These are phyloP conservation scores for Coemansia sp. DNA, from an alignment of 192 early-diverging fungal species.

Conservation along the genomic window DNA sequence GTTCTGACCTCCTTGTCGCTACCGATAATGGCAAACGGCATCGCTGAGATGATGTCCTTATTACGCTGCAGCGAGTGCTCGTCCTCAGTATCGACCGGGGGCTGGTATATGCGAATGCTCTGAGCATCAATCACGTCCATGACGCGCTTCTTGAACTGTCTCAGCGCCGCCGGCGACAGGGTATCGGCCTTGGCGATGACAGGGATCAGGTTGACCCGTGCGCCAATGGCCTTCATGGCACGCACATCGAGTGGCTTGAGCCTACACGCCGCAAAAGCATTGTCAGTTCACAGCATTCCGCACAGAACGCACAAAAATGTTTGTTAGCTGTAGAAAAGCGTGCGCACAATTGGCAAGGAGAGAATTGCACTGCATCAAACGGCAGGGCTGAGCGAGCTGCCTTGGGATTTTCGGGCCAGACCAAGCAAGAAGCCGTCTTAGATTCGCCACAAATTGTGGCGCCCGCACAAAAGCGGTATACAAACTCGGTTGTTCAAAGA, in stretches of 20 bases:
- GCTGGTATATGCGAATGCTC: constrained; percentile 88
- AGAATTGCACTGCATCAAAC: no score
- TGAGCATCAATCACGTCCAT: constrained; percentile 89
- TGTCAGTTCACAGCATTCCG: neutral
- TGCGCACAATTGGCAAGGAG: neutral
- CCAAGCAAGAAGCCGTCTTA: neutral
- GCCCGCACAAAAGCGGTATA: constrained; percentile 1
- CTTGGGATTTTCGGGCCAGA: neutral
- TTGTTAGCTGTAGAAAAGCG: constrained; percentile 6
- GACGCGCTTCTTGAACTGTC: constrained; percentile 94
- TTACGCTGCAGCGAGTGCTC: constrained; percentile 75
- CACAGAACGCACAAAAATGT: constrained; percentile 3
- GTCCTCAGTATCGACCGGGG: constrained; percentile 89
- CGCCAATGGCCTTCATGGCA: constrained; percentile 96
- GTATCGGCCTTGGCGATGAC: constrained; percentile 99
- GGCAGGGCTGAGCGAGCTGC: no score
- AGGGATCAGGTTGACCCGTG: constrained; percentile 96
- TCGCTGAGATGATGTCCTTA: constrained; percentile 80
- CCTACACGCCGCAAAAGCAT: constrained; percentile 26
- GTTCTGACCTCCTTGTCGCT: constrained; percentile 81
- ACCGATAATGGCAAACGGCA: constrained; percentile 97
- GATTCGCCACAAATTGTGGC: constrained; percentile 1
- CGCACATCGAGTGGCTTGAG: constrained; percentile 90
- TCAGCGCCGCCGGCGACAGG: constrained; percentile 84
- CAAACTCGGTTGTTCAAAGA: neutral